These are phyloP conservation scores for Gnomoniopsis smithogilvyi DNA, from an alignment of 2,329 filamentous ascomycete species.

Conservation along the genomic window DNA sequence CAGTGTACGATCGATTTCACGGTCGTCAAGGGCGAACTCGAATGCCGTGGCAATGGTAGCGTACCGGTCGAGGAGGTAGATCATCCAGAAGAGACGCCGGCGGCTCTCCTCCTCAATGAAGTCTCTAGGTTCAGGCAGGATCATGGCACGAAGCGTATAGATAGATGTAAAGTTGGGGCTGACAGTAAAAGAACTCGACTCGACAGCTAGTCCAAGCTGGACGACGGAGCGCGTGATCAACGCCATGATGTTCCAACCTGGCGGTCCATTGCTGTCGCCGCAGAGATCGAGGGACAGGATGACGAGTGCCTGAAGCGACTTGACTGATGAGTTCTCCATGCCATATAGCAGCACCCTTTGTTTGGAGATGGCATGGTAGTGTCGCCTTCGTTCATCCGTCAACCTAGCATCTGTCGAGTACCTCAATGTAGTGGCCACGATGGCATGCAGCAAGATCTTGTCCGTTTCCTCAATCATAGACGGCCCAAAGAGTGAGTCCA, in stretches of 20 bases:
- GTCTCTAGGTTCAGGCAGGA: slow-evolving; percentile 76
- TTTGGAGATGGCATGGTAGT: slow-evolving; percentile 79
- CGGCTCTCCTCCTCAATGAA: slow-evolving; percentile 90
- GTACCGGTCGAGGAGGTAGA: slow-evolving; percentile 86
- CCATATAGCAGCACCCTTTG: slow-evolving; percentile 84
- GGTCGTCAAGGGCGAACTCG: slow-evolving; percentile 84
- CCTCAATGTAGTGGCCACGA: slow-evolving; percentile 81
- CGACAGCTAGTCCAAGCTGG: slow-evolving; percentile 80
- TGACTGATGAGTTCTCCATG: slow-evolving; percentile 85
- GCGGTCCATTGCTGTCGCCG: slow-evolving; percentile 83
- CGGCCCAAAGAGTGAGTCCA: slow-evolving; percentile 78
- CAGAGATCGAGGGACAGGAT: slow-evolving; percentile 83
- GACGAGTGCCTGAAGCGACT: slow-evolving; percentile 80
- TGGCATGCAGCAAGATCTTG: slow-evolving; percentile 78
- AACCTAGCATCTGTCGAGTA: slow-evolving; percentile 77
- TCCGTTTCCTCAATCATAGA: slow-evolving; percentile 77
- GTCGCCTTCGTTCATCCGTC: slow-evolving; percentile 67
- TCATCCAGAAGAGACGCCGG: slow-evolving; percentile 87
- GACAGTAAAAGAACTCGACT: slow-evolving; percentile 74
- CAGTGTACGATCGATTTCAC: slow-evolving; percentile 81
- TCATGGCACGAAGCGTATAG: slow-evolving; percentile 82
- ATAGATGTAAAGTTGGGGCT: slow-evolving; percentile 81
- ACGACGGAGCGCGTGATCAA: slow-evolving; percentile 86
- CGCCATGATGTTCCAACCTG: slow-evolving; percentile 88
- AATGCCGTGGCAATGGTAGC: slow-evolving; percentile 89